Evolutionary conservation across 495 filamentous ascomycete genomes (phyloP), one percentile per base, ranked within the genome.

Genomic region (Viridothelium virens): DNA sequence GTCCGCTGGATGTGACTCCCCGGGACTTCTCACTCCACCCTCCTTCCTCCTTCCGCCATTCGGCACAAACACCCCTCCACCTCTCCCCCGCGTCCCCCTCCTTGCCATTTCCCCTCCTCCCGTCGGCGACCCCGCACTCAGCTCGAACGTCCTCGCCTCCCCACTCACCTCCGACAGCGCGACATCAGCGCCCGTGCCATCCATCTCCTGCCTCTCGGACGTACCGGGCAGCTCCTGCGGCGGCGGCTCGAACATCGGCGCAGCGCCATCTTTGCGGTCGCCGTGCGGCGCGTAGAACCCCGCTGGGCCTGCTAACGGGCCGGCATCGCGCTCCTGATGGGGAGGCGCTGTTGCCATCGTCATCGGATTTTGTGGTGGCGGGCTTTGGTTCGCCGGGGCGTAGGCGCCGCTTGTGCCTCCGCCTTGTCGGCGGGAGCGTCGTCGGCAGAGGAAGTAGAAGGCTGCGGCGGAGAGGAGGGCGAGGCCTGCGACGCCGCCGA

Each of bases 401-500:
- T 59, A 7, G 53, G 48, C 48, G 41, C 41, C 41, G 41, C 41
- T 14, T 0, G 41, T 14, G 41, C 41, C 41, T 14, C 14, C 25
- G 25, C 25, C 25, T 25, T 25, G 25, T 46, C 48, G 48, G 48
- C 48, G 53, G 25, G 25, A 31, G 25, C 53, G 53, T 0, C 53
- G 31, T 9, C 7, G 31, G 14, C n/a, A 1, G 31, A 59, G 31
- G 53, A 59, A 18, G 53, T n/a, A 59, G 53, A 59, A 34, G 53
- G 18, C 18, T 10, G 53, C 31, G 53, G 53, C 53, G 18, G 53
- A 33, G 53, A 73, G 39, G 31, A 74, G 63, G 50, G 66, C 68
- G 38, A 73, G 61, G 38, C 38, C 63, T 14, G 64, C 66, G 3
- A 76, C 56, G 25, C 70, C 71, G 33, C 71, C 74, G 33, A 76